Evolutionary conservation across 2,329 filamentous ascomycete species (phyloP).

Genomic region (Beauveria brongniartii): DNA sequence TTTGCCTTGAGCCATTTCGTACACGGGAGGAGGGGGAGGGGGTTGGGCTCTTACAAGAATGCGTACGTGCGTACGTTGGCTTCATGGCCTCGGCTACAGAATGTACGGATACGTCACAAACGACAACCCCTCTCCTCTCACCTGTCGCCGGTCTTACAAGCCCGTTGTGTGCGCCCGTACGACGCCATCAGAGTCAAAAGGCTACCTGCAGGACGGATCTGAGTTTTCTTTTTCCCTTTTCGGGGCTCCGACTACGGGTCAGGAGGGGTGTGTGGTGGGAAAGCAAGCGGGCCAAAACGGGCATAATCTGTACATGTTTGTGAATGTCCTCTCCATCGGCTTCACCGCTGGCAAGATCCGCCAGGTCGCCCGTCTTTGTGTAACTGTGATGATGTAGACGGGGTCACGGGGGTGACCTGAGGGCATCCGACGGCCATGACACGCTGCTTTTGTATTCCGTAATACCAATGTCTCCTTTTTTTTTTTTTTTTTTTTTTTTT

Average conservation of each 20-base stretch:
- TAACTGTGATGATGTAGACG: neutral
- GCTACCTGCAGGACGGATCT: conserved; percentile 7
- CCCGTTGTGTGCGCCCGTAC: neutral
- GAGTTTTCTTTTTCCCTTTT: neutral
- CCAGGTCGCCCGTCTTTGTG: neutral
- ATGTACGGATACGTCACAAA: too few species aligned
- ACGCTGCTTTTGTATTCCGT: neutral
- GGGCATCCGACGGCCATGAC: neutral
- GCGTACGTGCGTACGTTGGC: too few species aligned
- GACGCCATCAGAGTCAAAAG: neutral
- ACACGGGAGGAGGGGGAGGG: too few species aligned
- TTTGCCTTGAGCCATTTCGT: too few species aligned
- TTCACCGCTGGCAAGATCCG: neutral
- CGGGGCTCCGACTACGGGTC: neutral
- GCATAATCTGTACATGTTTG: neutral
- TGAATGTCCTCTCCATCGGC: neutral
- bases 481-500: neutral
- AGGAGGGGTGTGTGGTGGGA: neutral
- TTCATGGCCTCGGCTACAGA: neutral
- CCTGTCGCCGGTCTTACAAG: too few species aligned
- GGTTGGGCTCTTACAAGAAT: too few species aligned
- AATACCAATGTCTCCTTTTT: neutral
- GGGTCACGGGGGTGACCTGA: neutral
- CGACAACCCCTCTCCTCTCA: neutral
- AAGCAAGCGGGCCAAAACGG: neutral